Percentiles rank a stretch among this genome's conserved stretches.
Evolutionary conservation across 768 basidiomycete genomes (phyloP).

Genomic region (Podaxis pistillaris): DNA sequence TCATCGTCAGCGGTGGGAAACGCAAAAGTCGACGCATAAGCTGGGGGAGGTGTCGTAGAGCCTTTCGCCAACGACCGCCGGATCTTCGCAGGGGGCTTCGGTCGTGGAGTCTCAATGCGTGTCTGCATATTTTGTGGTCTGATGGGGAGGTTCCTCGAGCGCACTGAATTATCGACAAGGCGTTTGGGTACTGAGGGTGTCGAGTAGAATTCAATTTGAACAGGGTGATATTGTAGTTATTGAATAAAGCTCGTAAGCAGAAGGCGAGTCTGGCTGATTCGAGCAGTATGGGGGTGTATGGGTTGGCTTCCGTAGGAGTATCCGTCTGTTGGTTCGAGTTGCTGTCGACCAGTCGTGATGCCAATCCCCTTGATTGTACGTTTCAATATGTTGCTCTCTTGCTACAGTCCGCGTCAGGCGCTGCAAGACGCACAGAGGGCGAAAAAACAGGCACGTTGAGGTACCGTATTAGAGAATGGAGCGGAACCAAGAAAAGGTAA

Average conservation of each 20-base stretch:
- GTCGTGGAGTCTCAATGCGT: conserved; percentile 52
- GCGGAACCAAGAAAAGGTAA: background rate
- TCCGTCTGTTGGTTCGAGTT: background rate
- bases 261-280: background rate
- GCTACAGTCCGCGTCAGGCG: background rate
- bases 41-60: conserved; percentile 48
- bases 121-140: conserved; percentile 13
- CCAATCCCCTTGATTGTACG: background rate
- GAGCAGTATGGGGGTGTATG: background rate
- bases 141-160: background rate
- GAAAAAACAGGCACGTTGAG: background rate
- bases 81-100: conserved; percentile 67
- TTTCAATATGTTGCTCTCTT: background rate
- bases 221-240: background rate
- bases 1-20: conserved; percentile 22
- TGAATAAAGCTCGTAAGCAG: background rate
- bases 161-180: background rate
- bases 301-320: background rate
- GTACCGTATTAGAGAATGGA: background rate
- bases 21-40: conserved; percentile 47
- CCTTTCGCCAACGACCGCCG: conserved; percentile 45
- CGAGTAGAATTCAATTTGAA: background rate
- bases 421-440: background rate
- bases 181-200: background rate
- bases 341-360: background rate